A percentile compares a stretch with the other conserved stretches of the same genome.
These are phyloP conservation scores for Arctium lappa DNA, from an alignment of 129 eudicot genomes.

Conservation along the genomic window DNA sequence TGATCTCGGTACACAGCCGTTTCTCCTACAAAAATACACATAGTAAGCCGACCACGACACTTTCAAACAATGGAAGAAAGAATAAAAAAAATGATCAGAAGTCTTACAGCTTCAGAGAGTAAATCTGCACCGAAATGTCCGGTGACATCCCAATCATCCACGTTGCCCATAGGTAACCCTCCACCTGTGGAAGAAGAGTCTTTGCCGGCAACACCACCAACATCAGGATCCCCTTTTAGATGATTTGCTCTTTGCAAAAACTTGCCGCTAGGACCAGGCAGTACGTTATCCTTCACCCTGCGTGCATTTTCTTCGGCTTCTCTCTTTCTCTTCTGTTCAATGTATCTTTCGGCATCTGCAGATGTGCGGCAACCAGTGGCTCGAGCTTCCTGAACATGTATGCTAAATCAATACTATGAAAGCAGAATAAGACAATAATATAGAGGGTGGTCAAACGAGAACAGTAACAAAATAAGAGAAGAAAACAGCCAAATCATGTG, in stretches of 20 bases:
- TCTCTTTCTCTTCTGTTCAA: constrained; percentile 73
- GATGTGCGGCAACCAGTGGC: constrained; percentile 90
- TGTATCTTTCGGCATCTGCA: constrained; percentile 71
- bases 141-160: constrained; percentile 77
- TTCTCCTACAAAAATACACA: constrained; percentile 54
- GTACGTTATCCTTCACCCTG: constrained; percentile 51
- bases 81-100: neutral
- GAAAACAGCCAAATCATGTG: too few species aligned
- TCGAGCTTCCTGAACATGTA: constrained; percentile 68
- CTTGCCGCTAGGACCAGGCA: constrained; percentile 76
- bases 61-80: neutral
- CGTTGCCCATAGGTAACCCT: constrained; percentile 30
- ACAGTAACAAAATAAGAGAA: too few species aligned
- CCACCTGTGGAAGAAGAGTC: constrained; percentile 40
- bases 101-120: constrained; percentile 82
- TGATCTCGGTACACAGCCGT: constrained; percentile 72
- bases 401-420: neutral
- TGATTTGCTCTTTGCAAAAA: constrained; percentile 68
- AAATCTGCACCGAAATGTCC: constrained; percentile 79
- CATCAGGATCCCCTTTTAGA: constrained; percentile 59
- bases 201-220: constrained; percentile 33
- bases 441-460: too few species aligned
- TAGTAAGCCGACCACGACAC: neutral
- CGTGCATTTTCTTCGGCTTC: constrained; percentile 75
- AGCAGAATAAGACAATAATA: neutral